phyloP scores from a whole-genome alignment of 1,284 basidiomycete species.

The Pseudozyma thailandica region DNA sequence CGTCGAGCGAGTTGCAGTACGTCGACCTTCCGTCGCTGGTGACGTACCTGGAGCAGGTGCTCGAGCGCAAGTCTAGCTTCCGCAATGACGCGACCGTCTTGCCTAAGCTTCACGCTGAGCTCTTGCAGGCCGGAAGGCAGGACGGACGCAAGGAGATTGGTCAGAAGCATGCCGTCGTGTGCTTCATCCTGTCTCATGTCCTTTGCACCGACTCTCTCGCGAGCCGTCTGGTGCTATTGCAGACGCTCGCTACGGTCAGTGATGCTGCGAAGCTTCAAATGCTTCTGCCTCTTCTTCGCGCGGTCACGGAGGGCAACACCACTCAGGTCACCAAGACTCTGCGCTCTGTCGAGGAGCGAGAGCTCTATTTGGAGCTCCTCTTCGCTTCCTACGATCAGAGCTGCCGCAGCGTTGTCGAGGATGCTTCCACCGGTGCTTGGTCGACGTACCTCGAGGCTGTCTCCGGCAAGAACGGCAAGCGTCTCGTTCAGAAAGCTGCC shows the following conservation, averaged over 20 bases:
- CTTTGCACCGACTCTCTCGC: constrained; percentile 73
- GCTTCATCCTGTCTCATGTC: constrained; percentile 85
- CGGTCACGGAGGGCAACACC: constrained; percentile 58
- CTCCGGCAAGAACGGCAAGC: constrained; percentile 18
- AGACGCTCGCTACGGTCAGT: constrained; percentile 74
- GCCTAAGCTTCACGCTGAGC: constrained; percentile 74
- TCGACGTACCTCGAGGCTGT: constrained; percentile 38
- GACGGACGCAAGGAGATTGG: constrained; percentile 75
- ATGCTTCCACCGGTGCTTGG: constrained; percentile 69
- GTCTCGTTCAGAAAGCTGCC: constrained; percentile 42
- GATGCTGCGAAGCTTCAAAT: constrained; percentile 76
- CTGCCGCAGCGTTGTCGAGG: constrained; percentile 72
- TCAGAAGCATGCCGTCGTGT: constrained; percentile 80
- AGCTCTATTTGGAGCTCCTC: constrained; percentile 71
- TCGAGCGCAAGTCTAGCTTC: constrained; percentile 68
- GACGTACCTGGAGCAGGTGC: constrained; percentile 75
- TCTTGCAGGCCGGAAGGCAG: constrained; percentile 71
- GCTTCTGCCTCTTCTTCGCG: constrained; percentile 75
- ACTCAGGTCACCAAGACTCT: constrained; percentile 16
- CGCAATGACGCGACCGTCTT: constrained; percentile 77
- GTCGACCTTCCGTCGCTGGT: constrained; percentile 79
- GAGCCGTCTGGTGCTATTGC: constrained; percentile 75
- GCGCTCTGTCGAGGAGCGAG: constrained; percentile 24
- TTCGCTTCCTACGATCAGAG: constrained; percentile 72
- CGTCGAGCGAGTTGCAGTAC: constrained; percentile 76